phyloP scores from a whole-genome alignment of 208 protist genomes.

The Trichomonas gallinae region DNA sequence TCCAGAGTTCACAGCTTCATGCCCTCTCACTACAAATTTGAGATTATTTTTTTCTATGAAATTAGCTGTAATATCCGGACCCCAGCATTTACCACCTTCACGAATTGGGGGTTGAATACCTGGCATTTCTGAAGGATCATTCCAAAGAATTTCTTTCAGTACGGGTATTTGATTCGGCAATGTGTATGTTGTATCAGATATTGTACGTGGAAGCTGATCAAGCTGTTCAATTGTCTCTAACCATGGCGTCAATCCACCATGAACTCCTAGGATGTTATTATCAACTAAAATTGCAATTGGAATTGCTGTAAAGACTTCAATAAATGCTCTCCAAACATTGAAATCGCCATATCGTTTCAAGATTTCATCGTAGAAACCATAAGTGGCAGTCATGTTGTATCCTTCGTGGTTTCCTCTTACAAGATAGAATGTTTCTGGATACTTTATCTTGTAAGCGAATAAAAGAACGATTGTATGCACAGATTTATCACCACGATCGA shows the following conservation, averaged over 20 bases:
- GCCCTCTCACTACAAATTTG: constrained; percentile 55
- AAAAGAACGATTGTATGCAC: background rate
- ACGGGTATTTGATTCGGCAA: background rate
- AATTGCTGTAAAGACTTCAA: constrained; percentile 63
- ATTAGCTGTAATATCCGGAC: constrained; percentile 46
- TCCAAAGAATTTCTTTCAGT: constrained; percentile 85
- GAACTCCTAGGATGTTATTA: constrained; percentile 12
- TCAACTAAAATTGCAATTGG: constrained; percentile 55
- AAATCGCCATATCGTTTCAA: constrained; percentile 79
- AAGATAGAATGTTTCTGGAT: constrained; percentile 74
- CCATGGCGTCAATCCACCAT: background rate
- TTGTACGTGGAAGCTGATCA: background rate
- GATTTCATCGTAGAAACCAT: constrained; percentile 70
- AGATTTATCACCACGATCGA: constrained; percentile 19
- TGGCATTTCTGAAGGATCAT: constrained; percentile 65
- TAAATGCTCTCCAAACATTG: constrained; percentile 63
- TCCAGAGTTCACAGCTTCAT: constrained; percentile 63
- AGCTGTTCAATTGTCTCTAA: background rate
- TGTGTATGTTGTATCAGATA: background rate
- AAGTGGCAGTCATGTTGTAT: constrained; percentile 82
- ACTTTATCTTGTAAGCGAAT: background rate
- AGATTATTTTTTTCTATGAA: constrained; percentile 58
- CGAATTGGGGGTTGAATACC: constrained; percentile 23
- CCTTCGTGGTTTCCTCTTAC: constrained; percentile 95
- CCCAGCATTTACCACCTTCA: constrained; percentile 59